A percentile compares a stretch with the other conserved stretches of the same genome.
Conservation (phyloP, 495 filamentous ascomycete genomes). For the Trypethelium eluteriae region DNA sequence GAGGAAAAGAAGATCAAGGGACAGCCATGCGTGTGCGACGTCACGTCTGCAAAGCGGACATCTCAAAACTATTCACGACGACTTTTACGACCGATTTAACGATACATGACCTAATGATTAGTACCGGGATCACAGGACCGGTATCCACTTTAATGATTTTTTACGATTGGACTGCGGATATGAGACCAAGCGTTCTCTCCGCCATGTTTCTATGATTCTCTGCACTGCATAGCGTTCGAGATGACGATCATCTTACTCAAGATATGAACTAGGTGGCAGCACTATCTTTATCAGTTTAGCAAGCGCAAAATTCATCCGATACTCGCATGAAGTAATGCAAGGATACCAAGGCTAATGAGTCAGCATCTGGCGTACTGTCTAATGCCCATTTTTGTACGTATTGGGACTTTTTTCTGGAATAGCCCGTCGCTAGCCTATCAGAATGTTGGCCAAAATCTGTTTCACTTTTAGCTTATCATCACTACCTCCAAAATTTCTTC, state of each 20-base stretch:
- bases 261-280: constrained; percentile 7
- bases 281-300: background rate
- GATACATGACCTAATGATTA: constrained; percentile 8
- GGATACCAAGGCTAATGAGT: background rate
- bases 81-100: background rate
- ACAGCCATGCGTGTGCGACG: background rate
- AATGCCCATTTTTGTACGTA: background rate
- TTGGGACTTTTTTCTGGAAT: background rate
- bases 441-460: background rate
- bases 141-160: background rate
- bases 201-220: constrained; percentile 4
- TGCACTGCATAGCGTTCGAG: constrained; percentile 11
- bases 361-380: background rate
- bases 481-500: background rate
- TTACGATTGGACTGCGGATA: background rate
- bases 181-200: background rate
- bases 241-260: background rate
- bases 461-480: background rate
- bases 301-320: background rate
- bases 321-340: background rate
- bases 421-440: constrained; percentile 1
- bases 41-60: background rate
- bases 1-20: background rate
- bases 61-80: too few relatives aligned
- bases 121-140: constrained; percentile 6